Conservation (phyloP, 169 alveolate genomes). For the Eimeria praecox region DNA sequence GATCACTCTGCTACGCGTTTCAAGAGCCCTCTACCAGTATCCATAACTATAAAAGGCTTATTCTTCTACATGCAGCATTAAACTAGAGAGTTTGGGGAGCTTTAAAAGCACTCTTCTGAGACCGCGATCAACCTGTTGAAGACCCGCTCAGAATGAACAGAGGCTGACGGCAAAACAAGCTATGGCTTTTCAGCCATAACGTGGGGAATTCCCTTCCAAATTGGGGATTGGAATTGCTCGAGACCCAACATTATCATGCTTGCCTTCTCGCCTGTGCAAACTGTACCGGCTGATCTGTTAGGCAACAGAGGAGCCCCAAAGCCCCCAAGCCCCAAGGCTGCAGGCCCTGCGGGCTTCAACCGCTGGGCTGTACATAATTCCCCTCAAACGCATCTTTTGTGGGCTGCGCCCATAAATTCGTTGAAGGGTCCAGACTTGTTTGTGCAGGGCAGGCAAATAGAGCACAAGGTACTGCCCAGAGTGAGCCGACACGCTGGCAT, state of each 20-base stretch:
- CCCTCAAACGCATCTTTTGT: not conserved
- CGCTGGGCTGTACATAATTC: not conserved
- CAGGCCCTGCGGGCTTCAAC: not conserved
- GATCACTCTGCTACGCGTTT: not conserved
- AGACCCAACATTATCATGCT: not conserved
- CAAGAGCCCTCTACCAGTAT: not conserved
- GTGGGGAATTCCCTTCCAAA: not conserved
- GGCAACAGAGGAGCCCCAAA: not conserved
- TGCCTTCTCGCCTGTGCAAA: not conserved
- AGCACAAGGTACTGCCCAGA: not conserved
- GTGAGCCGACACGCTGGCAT: not conserved
- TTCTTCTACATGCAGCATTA: not conserved
- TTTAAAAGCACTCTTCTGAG: not conserved
- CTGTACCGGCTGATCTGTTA: not conserved
- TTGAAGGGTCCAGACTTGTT: not conserved
- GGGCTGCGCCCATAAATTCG: not conserved
- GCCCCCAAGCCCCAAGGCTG: constrained; percentile 28
- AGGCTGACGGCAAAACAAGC: not conserved
- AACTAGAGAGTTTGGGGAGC: not conserved
- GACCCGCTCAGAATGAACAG: not conserved
- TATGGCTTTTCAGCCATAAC: not conserved
- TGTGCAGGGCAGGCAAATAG: not conserved
- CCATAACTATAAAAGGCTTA: not conserved
- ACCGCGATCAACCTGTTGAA: not conserved
- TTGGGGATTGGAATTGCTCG: not conserved